Percentiles rank a stretch among this genome's conserved stretches.
These are phyloP conservation scores for Macrophomina tecta DNA, from an alignment of 2,329 filamentous ascomycete genomes.

Conservation along the genomic window DNA sequence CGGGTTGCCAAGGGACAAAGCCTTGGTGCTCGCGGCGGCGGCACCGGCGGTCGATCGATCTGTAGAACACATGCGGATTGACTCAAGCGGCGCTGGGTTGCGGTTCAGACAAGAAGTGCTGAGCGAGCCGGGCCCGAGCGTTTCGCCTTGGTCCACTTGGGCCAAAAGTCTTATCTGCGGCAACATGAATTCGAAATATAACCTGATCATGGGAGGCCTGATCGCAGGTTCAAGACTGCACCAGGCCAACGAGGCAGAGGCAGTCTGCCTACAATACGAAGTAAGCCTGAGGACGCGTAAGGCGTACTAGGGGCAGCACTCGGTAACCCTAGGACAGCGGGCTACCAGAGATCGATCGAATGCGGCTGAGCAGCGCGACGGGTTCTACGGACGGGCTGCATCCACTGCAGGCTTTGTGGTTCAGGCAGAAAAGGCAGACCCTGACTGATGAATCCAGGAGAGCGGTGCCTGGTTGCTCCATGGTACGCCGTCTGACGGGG, in stretches of 20 bases:
- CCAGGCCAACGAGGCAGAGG: too few species aligned
- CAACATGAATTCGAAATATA: background rate
- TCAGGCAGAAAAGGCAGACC: slow-evolving; percentile 8
- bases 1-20: background rate
- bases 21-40: background rate
- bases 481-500: background rate
- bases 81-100: slow-evolving; percentile 9
- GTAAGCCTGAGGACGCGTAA: background rate
- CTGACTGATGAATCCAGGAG: slow-evolving; percentile 1
- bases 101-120: slow-evolving; percentile 15
- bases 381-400: background rate
- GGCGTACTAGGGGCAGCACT: background rate
- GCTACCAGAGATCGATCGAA: background rate
- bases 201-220: slow-evolving; percentile 8
- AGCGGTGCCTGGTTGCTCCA: slow-evolving; percentile 5
- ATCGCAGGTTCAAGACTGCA: background rate
- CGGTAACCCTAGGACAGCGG: background rate
- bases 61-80: slow-evolving; percentile 3
- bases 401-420: slow-evolving; percentile 8
- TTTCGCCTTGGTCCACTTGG: slow-evolving; percentile 11
- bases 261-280: background rate
- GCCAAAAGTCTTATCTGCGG: background rate
- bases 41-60: slow-evolving; percentile 15
- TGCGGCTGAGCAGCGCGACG: slow-evolving; percentile 14
- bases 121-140: slow-evolving; percentile 11